These are phyloP conservation scores for Hondaea fermentalgiana DNA, from an alignment of 108 stramenopile genomes.

Conservation along the genomic window DNA sequence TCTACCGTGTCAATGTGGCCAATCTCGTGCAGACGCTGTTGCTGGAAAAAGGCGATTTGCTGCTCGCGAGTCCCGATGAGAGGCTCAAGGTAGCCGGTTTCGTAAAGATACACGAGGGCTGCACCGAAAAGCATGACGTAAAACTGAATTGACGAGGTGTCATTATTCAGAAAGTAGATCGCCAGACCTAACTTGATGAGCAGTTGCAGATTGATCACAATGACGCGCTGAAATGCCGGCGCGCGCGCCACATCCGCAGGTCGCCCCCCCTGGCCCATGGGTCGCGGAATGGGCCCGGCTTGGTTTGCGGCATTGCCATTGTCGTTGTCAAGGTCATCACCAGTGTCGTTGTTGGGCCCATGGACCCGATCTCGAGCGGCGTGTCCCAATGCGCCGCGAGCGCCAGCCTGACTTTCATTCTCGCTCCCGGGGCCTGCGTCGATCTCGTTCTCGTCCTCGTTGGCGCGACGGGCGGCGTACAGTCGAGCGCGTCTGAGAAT, in stretches of 20 bases:
- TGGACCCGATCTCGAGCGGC: too few relatives aligned
- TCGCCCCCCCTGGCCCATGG: background rate
- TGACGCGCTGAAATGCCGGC: background rate
- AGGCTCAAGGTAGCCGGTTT: conserved; percentile 1
- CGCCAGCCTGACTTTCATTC: too few relatives aligned
- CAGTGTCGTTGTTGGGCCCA: too few relatives aligned
- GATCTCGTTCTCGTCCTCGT: too few relatives aligned
- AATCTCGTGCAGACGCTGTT: background rate
- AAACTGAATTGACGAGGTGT: background rate
- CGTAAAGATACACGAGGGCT: background rate
- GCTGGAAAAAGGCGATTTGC: background rate
- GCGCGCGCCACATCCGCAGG: background rate
- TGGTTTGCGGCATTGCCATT: too few relatives aligned
- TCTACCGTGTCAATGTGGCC: background rate
- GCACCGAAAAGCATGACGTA: background rate
- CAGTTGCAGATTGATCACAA: background rate
- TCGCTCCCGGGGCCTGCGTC: too few relatives aligned
- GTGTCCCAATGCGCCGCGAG: too few relatives aligned
- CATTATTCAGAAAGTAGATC: background rate
- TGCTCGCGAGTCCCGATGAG: background rate
- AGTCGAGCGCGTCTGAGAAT: too few relatives aligned
- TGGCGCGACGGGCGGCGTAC: too few relatives aligned
- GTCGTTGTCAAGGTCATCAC: too few relatives aligned
- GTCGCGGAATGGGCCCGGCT: too few relatives aligned
- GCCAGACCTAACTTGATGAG: background rate